Percentiles rank a stretch among this genome's conserved stretches.
These are phyloP conservation scores for Zea luxurians DNA, from an alignment of 176 grass and related monocot species.

Conservation along the genomic window DNA sequence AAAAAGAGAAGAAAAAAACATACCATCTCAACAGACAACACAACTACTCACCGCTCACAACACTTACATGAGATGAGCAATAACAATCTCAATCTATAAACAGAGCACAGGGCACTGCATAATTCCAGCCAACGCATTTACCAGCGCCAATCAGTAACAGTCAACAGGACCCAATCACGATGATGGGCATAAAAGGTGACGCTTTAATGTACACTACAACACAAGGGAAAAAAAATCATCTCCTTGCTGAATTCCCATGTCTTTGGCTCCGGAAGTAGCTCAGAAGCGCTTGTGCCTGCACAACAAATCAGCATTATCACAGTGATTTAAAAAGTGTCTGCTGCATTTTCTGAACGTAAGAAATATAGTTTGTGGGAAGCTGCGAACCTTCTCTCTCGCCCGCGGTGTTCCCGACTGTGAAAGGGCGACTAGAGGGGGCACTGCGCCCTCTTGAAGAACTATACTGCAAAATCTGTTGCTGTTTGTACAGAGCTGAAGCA, in stretches of 20 bases:
- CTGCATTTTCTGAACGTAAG: conserved; percentile 11
- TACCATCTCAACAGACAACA: conserved; percentile 44
- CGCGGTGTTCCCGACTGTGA: conserved; percentile 93
- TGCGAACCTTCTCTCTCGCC: conserved; percentile 81
- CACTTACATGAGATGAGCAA: conserved; percentile 31
- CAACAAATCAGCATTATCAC: not conserved
- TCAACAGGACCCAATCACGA: not conserved
- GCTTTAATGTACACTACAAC: conserved; percentile 52
- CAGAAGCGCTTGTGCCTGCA: conserved; percentile 88
- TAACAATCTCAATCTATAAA: conserved; percentile 47
- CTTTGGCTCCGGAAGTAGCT: conserved; percentile 97
- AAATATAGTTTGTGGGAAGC: not conserved
- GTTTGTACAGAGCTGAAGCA: conserved; percentile 92
- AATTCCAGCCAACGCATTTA: not conserved
- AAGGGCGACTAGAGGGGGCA: conserved; percentile 81
- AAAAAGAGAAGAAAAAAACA: not conserved
- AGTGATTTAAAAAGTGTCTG: conserved; percentile 5
- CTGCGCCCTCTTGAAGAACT: conserved; percentile 96
- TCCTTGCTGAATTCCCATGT: conserved; percentile 67
- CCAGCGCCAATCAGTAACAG: conserved; percentile 15
- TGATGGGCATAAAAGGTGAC: not conserved
- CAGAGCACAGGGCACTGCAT: conserved; percentile 32
- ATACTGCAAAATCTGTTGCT: conserved; percentile 87
- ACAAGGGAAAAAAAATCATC: conserved; percentile 30
- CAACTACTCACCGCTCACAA: conserved; percentile 30